Evolutionary conservation across 1,284 basidiomycete genomes (phyloP), one percentile per base, ranked within the genome.

Genomic region (Moniliophthora roreri): DNA sequence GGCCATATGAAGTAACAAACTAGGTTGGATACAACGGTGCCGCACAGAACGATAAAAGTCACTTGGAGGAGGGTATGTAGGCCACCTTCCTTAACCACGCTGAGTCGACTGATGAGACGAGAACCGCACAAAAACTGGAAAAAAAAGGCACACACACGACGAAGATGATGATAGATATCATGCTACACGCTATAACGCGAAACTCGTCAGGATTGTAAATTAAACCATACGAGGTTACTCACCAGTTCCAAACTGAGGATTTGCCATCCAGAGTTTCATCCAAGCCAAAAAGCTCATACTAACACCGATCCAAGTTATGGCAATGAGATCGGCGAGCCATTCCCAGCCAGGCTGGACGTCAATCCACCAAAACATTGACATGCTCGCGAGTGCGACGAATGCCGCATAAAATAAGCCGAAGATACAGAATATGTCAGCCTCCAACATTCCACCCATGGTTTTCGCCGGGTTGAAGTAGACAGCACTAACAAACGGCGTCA

Each of bases 221-320:
- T 11, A 32, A 45, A 34, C 15, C 20, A 18, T 20, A 38, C 13
- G 13, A 23, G 26, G 13, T 18, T 24, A 62, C 78, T 63, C 67
- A 84, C 92, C 93, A n/a, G 93, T 91, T 63, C 94, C 95, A 68
- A 96, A 98, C 15, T 88, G 86, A 0, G 93, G 90, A 65, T 91
- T 95, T 8, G 76, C 82, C 77, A 98, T 92, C 85, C 89, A 94
- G 4, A 93, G 79, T 69, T 97, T 95, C 73, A 86, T 84, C 82
- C 87, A 98, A 0, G 93, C 93, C 20, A 97, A 71, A 0, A 80
- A 66, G 34, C 86, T 88, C 81, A 96, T 92, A 20, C 88, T 86
- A 1, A 92, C 60, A 1, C 91, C 95, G 55, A 97, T 79, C 87
- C 89, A 95, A 8, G 85, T 53, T 21, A 96, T 78, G 16, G 89